phyloP scores from a whole-genome alignment of 129 eudicot genomes.

The Lonicera japonica region DNA sequence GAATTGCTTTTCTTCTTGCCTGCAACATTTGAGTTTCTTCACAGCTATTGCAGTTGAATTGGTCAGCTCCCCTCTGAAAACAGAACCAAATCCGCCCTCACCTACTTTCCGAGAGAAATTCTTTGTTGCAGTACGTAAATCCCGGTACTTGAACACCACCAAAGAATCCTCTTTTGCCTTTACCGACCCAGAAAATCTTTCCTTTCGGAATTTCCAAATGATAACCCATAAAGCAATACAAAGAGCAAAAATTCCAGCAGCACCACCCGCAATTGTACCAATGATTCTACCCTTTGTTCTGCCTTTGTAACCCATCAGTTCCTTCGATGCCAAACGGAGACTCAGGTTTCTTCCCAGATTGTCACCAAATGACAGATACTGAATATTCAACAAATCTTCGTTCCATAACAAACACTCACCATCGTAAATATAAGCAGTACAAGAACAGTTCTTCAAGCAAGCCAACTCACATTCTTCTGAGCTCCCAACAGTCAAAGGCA shows the following conservation, averaged over 20 bases:
- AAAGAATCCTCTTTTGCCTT: constrained; percentile 49
- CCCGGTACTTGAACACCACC: constrained; percentile 49
- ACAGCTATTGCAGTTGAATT: constrained; percentile 55
- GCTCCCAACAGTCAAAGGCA: constrained; percentile 10
- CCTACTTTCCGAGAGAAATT: constrained; percentile 47
- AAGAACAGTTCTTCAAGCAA: constrained; percentile 47
- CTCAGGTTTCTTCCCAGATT: constrained; percentile 28
- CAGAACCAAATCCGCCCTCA: constrained; percentile 58
- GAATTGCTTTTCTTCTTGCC: constrained; percentile 72
- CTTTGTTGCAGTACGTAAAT: constrained; percentile 46
- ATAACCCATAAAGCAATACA: constrained; percentile 23
- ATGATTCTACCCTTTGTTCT: constrained; percentile 9
- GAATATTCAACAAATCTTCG: constrained; percentile 39
- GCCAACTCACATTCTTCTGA: constrained; percentile 29
- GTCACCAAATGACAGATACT: constrained; percentile 31
- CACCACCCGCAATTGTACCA: constrained; percentile 36
- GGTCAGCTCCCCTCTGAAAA: constrained; percentile 42
- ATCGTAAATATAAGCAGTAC: constrained; percentile 54
- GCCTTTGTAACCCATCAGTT: constrained; percentile 24
- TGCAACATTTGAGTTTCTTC: constrained; percentile 50
- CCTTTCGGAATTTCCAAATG: constrained; percentile 19
- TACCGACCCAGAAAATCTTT: constrained; percentile 5
- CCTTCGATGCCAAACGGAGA: constrained; percentile 44
- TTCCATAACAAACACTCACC: constrained; percentile 48
- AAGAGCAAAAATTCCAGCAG: constrained; percentile 17